Conservation (phyloP, 495 filamentous ascomycete genomes). For the Thozetella sp. region DNA sequence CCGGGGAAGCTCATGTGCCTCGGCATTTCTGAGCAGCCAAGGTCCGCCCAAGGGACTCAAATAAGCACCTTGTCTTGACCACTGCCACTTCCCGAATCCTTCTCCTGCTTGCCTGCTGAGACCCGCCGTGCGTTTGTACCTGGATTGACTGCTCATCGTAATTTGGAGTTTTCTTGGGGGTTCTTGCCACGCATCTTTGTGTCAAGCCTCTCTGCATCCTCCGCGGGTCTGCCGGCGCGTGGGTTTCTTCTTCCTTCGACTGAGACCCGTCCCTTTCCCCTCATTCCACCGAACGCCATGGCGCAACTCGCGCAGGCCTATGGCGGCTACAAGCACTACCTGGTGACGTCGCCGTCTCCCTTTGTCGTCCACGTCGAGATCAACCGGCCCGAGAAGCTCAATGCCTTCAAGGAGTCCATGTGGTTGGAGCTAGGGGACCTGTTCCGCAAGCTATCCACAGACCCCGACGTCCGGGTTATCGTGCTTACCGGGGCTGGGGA, state of each 20-base stretch:
- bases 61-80: too few relatives aligned
- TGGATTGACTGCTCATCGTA: too few relatives aligned
- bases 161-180: too few relatives aligned
- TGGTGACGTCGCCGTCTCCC: conserved; percentile 67
- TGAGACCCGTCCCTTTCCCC: not conserved
- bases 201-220: too few relatives aligned
- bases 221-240: too few relatives aligned
- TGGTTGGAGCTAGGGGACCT: conserved; percentile 79
- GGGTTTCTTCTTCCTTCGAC: not conserved
- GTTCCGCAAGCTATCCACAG: conserved; percentile 73
- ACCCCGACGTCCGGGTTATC: conserved; percentile 74
- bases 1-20: not conserved
- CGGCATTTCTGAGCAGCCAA: too few relatives aligned
- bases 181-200: too few relatives aligned
- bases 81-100: too few relatives aligned
- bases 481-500: conserved; percentile 83
- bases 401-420: conserved; percentile 89
- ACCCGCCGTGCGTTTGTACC: too few relatives aligned
- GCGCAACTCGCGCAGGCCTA: conserved; percentile 23
- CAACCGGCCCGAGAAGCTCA: conserved; percentile 86
- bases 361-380: conserved; percentile 92
- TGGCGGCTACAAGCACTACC: conserved; percentile 69
- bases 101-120: too few relatives aligned
- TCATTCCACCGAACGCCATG: conserved; percentile 11
- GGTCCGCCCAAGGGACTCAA: too few relatives aligned